Percentiles rank a stretch among this genome's conserved stretches.
Evolutionary conservation across 768 basidiomycete species (phyloP).

Genomic region (Mycena maculata): DNA sequence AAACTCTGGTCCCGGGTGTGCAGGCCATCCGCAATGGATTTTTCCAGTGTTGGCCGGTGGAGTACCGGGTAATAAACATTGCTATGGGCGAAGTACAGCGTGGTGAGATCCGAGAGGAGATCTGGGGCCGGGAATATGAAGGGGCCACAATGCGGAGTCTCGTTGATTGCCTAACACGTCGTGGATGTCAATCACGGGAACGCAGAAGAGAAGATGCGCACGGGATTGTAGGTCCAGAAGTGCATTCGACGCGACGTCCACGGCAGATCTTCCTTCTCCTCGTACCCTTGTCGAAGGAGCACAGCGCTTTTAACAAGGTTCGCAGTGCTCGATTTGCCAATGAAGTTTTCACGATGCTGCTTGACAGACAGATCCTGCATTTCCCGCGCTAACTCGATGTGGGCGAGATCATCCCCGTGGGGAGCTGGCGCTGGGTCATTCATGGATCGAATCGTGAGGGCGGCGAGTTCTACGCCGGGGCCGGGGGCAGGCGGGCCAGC

Average conservation of each 20-base stretch:
- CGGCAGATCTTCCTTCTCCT: conserved; percentile 16
- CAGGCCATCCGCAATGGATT: conserved; percentile 47
- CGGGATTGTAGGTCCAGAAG: conserved; percentile 30
- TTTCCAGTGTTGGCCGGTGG: conserved; percentile 63
- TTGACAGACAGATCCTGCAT: not conserved
- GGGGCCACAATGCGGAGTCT: conserved; percentile 14
- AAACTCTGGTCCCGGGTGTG: conserved; percentile 55
- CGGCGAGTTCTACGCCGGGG: conserved; percentile 23
- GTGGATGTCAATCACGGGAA: not conserved
- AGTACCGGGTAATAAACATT: conserved; percentile 52
- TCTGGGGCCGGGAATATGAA: conserved; percentile 50
- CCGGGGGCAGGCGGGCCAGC: not conserved
- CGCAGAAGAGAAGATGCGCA: conserved; percentile 2
- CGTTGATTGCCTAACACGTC: not conserved
- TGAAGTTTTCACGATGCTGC: not conserved
- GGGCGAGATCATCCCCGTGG: conserved; percentile 25
- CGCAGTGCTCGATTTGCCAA: conserved; percentile 21
- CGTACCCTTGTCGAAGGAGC: conserved; percentile 12
- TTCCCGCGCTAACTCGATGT: conserved; percentile 18
- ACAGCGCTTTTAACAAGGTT: conserved; percentile 26
- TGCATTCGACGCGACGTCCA: conserved; percentile 20
- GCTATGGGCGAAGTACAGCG: conserved; percentile 1
- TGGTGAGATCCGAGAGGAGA: conserved; percentile 37
- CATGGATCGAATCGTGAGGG: conserved; percentile 25
- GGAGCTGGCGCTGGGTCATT: conserved; percentile 23